Percentiles rank a stretch among this genome's conserved stretches.
Conservation (phyloP, 768 basidiomycete species). For the Collybia nuda region DNA sequence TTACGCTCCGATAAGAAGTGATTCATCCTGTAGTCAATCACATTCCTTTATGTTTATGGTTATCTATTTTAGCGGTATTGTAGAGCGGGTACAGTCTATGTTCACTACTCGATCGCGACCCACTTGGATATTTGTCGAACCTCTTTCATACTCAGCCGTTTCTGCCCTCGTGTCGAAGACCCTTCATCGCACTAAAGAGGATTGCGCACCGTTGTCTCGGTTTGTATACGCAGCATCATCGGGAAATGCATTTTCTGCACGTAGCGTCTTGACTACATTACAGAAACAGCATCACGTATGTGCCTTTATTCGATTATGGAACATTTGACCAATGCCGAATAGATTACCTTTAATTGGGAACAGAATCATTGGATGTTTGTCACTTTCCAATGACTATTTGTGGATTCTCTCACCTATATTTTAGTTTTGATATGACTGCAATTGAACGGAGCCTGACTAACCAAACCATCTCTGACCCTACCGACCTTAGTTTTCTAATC, state of each 20-base stretch:
- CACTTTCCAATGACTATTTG: not conserved
- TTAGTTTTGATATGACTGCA: conserved; percentile 52
- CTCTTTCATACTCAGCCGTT: conserved; percentile 55
- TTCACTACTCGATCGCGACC: conserved; percentile 56
- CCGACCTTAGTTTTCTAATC: conserved; percentile 60
- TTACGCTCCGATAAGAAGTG: conserved; percentile 57
- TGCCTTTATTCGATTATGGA: conserved; percentile 4
- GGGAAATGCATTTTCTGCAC: conserved; percentile 71
- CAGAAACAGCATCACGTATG: conserved; percentile 64
- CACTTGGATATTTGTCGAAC: conserved; percentile 69
- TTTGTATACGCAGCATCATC: conserved; percentile 57
- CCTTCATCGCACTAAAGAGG: conserved; percentile 57
- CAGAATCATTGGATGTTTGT: conserved; percentile 66
- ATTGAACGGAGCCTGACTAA: conserved; percentile 56
- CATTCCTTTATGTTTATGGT: not conserved
- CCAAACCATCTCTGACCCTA: conserved; percentile 57
- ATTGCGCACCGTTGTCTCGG: conserved; percentile 50
- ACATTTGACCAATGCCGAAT: conserved; percentile 1
- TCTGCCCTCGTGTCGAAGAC: conserved; percentile 62
- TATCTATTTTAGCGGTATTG: conserved; percentile 31
- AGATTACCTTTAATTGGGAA: conserved; percentile 70
- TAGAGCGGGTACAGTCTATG: conserved; percentile 54
- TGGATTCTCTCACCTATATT: conserved; percentile 1
- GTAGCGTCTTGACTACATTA: conserved; percentile 61
- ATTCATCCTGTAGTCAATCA: conserved; percentile 13